A percentile compares a stretch with the other conserved stretches of the same genome.
Evolutionary conservation across 1,284 basidiomycete genomes (phyloP).

Genomic region (Apiotrichum veenhuisii): DNA sequence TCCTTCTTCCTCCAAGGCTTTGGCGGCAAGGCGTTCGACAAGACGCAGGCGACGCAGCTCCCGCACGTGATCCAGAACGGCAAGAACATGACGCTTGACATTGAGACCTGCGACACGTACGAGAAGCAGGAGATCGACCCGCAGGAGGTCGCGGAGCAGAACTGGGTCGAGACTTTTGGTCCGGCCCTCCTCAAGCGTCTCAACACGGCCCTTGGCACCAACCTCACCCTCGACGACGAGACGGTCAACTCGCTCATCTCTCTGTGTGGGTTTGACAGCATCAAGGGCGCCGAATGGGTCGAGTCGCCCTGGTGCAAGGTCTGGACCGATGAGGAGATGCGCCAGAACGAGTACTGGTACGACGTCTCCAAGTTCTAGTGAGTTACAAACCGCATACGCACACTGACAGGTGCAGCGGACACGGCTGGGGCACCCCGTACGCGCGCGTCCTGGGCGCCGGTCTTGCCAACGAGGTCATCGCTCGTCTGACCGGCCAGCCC

Average conservation of each 20-base stretch:
- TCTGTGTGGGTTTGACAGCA: not conserved
- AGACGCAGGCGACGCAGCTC: not conserved
- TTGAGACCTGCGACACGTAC: constrained; percentile 10
- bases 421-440: not conserved
- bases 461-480: constrained; percentile 13
- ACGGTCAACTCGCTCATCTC: not conserved
- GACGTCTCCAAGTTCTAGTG: constrained; percentile 3
- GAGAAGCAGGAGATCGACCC: constrained; percentile 5
- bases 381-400: not conserved
- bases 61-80: not conserved
- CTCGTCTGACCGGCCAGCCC: constrained; percentile 15
- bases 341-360: constrained; percentile 13
- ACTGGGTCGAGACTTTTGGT: not conserved
- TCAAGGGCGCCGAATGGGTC: not conserved
- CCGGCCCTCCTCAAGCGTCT: not conserved
- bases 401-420: not conserved
- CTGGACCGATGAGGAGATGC: constrained; percentile 2
- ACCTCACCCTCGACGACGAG: not conserved
- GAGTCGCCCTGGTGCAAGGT: not conserved
- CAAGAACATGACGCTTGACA: constrained; percentile 14
- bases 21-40: not conserved
- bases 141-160: constrained; percentile 1
- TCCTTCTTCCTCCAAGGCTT: constrained; percentile 15
- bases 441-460: not conserved
- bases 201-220: not conserved